Base-by-base conservation (phyloP, 768 basidiomycete genomes). In the Rhizopogon vinicolor region DNA sequence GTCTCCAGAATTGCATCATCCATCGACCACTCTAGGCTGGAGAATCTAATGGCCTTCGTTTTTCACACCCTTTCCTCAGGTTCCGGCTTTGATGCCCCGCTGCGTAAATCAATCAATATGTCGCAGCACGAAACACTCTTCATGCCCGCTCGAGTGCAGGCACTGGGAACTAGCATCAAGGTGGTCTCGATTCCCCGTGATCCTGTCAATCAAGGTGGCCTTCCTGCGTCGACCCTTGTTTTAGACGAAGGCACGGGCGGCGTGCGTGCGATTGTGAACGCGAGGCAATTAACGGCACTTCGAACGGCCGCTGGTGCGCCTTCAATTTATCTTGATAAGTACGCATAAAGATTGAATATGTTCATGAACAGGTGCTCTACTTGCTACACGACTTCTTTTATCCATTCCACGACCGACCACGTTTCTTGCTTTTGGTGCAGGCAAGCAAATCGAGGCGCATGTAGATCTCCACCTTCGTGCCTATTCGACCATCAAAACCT, bases 251-350 rank as follows among this genome's bases (percentile, higher is more conserved):
- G 57, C 2, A 84, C 81, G 0, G 93, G 93, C 1, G 71, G 73
- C 0, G 78, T 86, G n/a, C 86, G 79, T 58, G 91, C 88, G 0
- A 71, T 95, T 35, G 70, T 96, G 18, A 95, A 95, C 63, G 87
- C 93, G 1, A 74, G 85, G 29, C 77, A 75, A 40, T 71, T 95
- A 62, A 95, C 93, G 2, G 88, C 92, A 5, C 69, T 93, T 31
- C 71, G 93, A 42, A 96, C 89, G 54, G 91, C 91, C 50, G 89
- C 89, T 58, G 89, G 91, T 87, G 57, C 55, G 71, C 2, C 39
- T 48, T 31, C 14, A 16, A 2, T 48, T 41, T 44, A 0, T 22
- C 16, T 43, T 13, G 13, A 22, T 35, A 9, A 16, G 33, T 3
- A n/a, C 41, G 39, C 10, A 6, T 51, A 7, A n/a, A 5, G 45